A percentile compares a stretch with the other conserved stretches of the same genome.
These are phyloP conservation scores for Paraphaeosphaeria sporulosa DNA, from an alignment of 2,329 filamentous ascomycete species.

Conservation along the genomic window DNA sequence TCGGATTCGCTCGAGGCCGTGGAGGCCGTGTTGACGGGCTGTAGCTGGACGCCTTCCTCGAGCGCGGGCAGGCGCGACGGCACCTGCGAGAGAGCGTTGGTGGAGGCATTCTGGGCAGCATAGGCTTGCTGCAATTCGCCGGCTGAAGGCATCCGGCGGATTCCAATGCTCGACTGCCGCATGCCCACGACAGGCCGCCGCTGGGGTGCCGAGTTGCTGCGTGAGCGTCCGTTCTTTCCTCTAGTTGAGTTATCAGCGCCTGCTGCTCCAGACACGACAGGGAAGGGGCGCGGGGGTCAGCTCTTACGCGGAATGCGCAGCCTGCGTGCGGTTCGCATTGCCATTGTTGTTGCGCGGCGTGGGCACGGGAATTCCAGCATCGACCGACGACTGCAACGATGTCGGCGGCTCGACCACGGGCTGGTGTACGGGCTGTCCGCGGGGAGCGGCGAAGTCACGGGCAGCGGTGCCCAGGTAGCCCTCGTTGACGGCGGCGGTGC, in stretches of 20 bases:
- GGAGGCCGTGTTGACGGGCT: conserved; percentile 27
- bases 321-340: conserved; percentile 18
- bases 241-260: conserved; percentile 24
- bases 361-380: conserved; percentile 42
- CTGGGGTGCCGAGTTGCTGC: conserved; percentile 39
- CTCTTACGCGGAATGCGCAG: conserved; percentile 29
- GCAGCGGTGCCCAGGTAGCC: conserved; percentile 40
- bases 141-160: conserved; percentile 42
- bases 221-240: conserved; percentile 24
- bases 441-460: conserved; percentile 42
- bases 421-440: conserved; percentile 27
- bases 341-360: conserved; percentile 29
- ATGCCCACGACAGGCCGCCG: conserved; percentile 33
- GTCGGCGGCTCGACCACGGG: conserved; percentile 41
- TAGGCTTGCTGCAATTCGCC: conserved; percentile 31
- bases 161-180: conserved; percentile 47
- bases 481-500: conserved; percentile 42
- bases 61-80: conserved; percentile 36
- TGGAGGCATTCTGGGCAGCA: conserved; percentile 29
- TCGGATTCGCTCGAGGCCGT: conserved; percentile 25
- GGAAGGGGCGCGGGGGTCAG: background rate
- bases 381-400: conserved; percentile 45
- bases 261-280: conserved; percentile 10
- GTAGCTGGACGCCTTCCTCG: conserved; percentile 37
- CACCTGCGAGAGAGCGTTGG: conserved; percentile 26